Evolutionary conservation across 352 stramenopile genomes (phyloP), one percentile per base, ranked within the genome.

Genomic region (Phytophthora pisi): DNA sequence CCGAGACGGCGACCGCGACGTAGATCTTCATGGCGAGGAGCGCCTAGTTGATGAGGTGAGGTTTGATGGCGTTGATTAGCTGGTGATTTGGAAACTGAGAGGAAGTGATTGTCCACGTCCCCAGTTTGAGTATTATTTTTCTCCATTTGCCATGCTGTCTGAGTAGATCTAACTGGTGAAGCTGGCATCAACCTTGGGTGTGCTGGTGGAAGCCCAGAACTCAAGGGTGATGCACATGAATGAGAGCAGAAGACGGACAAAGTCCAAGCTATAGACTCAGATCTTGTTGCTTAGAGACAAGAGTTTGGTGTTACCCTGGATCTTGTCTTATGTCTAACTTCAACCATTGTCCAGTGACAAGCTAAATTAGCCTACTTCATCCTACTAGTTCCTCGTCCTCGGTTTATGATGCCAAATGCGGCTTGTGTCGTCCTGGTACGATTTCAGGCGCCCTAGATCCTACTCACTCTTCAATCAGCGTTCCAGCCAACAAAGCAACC

Each of bases 11-110:
- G 13, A 69, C 54, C 38, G 53, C 60, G 40, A 65, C 49, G 49
- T 58, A 73, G 23, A 73, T 65, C 53, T 73, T 73, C 53, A 73
- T 73, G 28, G 23, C 24, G 36, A 55, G 34, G 30, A 15, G 23
- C 15, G 9, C n/a, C 34, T 5, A 16, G 47, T 51, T 11, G 45
- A 40, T 18, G 40, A 7, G 8, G n/a, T 18, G 40, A 7, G 8
- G n/a, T 11, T 9, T 7, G n/a, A 6, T 61, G 28, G 28, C 9
- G 28, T 18, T 47, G 40, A 23, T 47, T 54, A 61, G 18, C 24
- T 1, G 34, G 45, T 23, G 42, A 61, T 53, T 69, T 69, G 10
- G 23, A 43, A 50, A 66, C 20, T 72, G 59, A 57, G 53, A 67
- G 20, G 7, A 23, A 16, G 1, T 18, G 51, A n/a, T n/a, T n/a